phyloP scores from a whole-genome alignment of 306 rosid species.

The Myrica gale region DNA sequence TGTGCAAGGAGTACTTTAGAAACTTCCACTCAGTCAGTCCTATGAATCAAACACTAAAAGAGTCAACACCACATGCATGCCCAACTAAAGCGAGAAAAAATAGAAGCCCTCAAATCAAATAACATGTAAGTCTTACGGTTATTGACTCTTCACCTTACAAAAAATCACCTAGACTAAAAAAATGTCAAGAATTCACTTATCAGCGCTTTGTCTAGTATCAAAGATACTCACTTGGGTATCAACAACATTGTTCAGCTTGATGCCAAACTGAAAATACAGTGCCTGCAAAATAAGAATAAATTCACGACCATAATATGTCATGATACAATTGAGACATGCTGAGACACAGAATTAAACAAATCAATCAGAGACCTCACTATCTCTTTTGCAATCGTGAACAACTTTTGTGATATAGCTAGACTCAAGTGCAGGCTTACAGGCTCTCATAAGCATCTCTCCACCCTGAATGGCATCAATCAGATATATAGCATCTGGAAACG shows the following conservation, averaged over 20 bases:
- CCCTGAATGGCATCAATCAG: conserved; percentile 91
- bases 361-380: no score
- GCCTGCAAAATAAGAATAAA: conserved; percentile 58
- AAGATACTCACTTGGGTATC: conserved; percentile 87
- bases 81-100: conserved; percentile 1
- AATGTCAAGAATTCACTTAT: not conserved
- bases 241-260: conserved; percentile 93
- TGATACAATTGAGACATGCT: conserved; percentile 10
- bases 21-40: not conserved
- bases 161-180: not conserved
- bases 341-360: conserved; percentile 14
- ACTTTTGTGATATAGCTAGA: conserved; percentile 85
- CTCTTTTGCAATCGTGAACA: conserved; percentile 84
- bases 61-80: not conserved
- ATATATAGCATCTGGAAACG: conserved; percentile 90
- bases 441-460: conserved; percentile 70
- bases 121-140: not conserved
- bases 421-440: conserved; percentile 99
- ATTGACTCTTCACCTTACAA: not conserved
- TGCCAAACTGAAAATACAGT: conserved; percentile 89
- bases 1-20: not conserved
- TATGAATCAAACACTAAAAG: not conserved
- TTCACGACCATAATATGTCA: conserved; percentile 12
- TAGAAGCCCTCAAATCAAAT: not conserved
- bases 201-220: conserved; percentile 2